These are phyloP conservation scores for Pouteria glomerata DNA, from an alignment of 148 eudicot genomes.

Conservation along the genomic window DNA sequence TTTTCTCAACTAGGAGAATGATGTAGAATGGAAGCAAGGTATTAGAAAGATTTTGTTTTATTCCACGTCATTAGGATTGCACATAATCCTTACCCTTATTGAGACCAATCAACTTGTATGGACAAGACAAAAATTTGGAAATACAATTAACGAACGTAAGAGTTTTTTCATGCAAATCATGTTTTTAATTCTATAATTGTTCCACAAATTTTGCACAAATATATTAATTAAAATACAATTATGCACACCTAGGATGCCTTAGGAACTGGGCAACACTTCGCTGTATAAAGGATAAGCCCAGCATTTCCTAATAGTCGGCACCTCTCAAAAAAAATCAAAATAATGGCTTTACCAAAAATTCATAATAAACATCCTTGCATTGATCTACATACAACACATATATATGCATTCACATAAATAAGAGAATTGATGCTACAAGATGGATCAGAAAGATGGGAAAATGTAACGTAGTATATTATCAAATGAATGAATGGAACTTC, in stretches of 20 bases:
- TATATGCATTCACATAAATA: not conserved
- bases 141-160: not conserved
- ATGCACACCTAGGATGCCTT: not conserved
- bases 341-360: not conserved
- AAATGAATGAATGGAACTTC: not conserved
- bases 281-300: no score
- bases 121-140: not conserved
- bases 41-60: no score
- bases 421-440: not conserved
- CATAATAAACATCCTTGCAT: not conserved
- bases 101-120: not conserved
- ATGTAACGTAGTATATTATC: not conserved
- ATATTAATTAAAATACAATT: not conserved
- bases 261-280: not conserved
- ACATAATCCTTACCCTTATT: not conserved
- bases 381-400: not conserved
- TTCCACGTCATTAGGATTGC: no score
- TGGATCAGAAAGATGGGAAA: not conserved
- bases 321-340: no score
- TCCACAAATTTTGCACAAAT: not conserved
- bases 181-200: not conserved
- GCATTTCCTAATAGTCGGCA: no score
- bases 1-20: no score
- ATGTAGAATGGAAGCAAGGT: no score
- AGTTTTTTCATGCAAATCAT: not conserved